phyloP scores from a whole-genome alignment of 2,329 filamentous ascomycete genomes.

The Lithohypha guttulata region DNA sequence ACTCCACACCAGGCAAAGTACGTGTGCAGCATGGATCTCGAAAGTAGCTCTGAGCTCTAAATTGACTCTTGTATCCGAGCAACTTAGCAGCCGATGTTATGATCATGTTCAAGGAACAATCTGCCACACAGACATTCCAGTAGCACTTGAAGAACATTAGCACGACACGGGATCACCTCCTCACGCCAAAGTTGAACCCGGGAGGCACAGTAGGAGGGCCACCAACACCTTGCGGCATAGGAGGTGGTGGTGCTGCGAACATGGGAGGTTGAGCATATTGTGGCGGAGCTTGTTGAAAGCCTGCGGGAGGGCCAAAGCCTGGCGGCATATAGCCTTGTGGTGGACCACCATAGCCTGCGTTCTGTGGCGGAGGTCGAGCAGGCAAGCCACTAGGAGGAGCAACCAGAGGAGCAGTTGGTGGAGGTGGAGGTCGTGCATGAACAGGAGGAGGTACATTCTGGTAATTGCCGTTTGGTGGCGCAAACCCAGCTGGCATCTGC shows the following conservation, averaged over 20 bases:
- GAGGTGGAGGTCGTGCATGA: slow-evolving; percentile 42
- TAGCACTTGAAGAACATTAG: too few species aligned
- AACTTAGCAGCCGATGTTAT: too few species aligned
- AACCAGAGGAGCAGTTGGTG: slow-evolving; percentile 42
- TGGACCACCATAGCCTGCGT: slow-evolving; percentile 58
- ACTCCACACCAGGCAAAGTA: too few species aligned
- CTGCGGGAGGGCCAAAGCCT: slow-evolving; percentile 29
- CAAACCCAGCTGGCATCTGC: slow-evolving; percentile 32
- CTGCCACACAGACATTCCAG: too few species aligned
- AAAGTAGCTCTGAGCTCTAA: too few species aligned
- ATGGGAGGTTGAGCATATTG: slow-evolving; percentile 37
- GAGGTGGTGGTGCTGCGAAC: slow-evolving; percentile 36
- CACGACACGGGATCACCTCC: too few species aligned
- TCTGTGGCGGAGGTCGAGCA: slow-evolving; percentile 58
- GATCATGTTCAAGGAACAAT: too few species aligned
- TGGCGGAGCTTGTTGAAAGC: slow-evolving; percentile 29
- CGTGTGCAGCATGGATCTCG: too few species aligned
- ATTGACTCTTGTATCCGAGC: too few species aligned
- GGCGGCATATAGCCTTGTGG: slow-evolving; percentile 43
- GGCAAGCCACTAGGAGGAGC: slow-evolving; percentile 46
- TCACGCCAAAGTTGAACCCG: slow-evolving; percentile 25
- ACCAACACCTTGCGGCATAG: slow-evolving; percentile 2
- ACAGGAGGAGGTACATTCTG: slow-evolving; percentile 33
- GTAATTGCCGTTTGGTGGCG: slow-evolving; percentile 32
- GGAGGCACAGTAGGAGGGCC: slow-evolving; percentile 25